A percentile compares a stretch with the other conserved stretches of the same genome.
Evolutionary conservation across 2,329 filamentous ascomycete genomes (phyloP).

Genomic region (Pyrenochaeta sp.): DNA sequence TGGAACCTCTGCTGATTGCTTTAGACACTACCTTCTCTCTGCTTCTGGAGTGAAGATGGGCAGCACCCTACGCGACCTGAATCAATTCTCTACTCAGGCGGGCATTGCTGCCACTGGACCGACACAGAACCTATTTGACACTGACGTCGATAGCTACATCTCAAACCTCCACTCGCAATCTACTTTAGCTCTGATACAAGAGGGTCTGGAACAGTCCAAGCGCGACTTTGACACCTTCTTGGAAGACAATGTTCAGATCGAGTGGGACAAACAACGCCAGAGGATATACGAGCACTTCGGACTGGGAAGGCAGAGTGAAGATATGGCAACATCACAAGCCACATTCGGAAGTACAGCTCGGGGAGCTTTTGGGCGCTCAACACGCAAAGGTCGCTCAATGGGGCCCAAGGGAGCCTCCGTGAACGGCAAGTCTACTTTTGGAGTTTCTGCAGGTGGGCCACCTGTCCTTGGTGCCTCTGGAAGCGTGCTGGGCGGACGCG

Average conservation of each 20-base stretch:
- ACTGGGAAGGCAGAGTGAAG: slow-evolving; percentile 63
- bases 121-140: slow-evolving; percentile 57
- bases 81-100: slow-evolving; percentile 73
- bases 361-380: slow-evolving; percentile 64
- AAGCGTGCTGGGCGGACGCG: slow-evolving; percentile 65
- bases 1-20: slow-evolving; percentile 20
- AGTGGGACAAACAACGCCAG: slow-evolving; percentile 94
- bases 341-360: slow-evolving; percentile 45
- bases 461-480: slow-evolving; percentile 87
- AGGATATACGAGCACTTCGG: slow-evolving; percentile 97
- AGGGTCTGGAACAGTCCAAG: slow-evolving; percentile 88
- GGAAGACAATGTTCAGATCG: slow-evolving; percentile 92
- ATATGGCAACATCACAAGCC: slow-evolving; percentile 48
- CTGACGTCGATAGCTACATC: slow-evolving; percentile 75
- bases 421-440: slow-evolving; percentile 59
- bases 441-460: slow-evolving; percentile 71
- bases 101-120: slow-evolving; percentile 66
- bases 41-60: slow-evolving; percentile 92
- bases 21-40: slow-evolving; percentile 87
- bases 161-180: slow-evolving; percentile 89
- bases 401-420: slow-evolving; percentile 45
- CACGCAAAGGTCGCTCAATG: slow-evolving; percentile 52
- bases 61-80: slow-evolving; percentile 84
- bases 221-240: slow-evolving; percentile 93
- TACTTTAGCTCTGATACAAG: slow-evolving; percentile 87